A percentile compares a stretch with the other conserved stretches of the same genome.
Evolutionary conservation across 768 basidiomycete species (phyloP).

Genomic region (Boletellus sp.): DNA sequence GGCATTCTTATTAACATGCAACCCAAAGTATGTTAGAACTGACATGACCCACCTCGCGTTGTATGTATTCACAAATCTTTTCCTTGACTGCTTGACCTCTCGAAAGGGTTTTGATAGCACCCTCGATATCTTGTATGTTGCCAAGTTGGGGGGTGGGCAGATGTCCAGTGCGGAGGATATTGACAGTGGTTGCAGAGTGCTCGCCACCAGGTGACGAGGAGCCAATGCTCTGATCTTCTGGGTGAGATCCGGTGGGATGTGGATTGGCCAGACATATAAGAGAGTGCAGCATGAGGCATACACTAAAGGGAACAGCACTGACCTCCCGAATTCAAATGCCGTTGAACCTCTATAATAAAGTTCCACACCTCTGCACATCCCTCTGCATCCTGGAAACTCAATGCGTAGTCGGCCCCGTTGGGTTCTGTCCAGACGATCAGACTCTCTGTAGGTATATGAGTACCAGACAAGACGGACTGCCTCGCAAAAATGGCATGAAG

Average conservation of each 20-base stretch:
- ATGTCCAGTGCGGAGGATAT: constrained; percentile 67
- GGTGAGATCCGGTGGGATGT: constrained; percentile 12
- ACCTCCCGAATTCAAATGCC: constrained; percentile 71
- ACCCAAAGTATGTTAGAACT: neutral
- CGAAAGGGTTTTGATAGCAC: constrained; percentile 68
- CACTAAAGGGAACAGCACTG: constrained; percentile 30
- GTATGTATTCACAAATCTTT: constrained; percentile 85
- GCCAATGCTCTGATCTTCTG: constrained; percentile 46
- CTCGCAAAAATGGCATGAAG: neutral
- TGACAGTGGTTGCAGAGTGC: constrained; percentile 53
- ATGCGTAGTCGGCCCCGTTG: constrained; percentile 88
- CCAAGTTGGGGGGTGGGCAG: constrained; percentile 75
- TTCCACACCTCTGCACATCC: constrained; percentile 97
- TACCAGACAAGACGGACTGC: constrained; percentile 6
- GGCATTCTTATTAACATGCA: constrained; percentile 8
- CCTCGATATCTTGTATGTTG: constrained; percentile 75
- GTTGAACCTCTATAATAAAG: constrained; percentile 90
- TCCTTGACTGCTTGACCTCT: constrained; percentile 75
- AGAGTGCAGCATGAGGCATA: constrained; percentile 5
- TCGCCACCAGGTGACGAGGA: constrained; percentile 68
- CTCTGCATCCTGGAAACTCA: constrained; percentile 95
- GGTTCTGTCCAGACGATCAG: constrained; percentile 99
- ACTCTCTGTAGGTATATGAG: constrained; percentile 60
- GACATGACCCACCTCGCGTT: constrained; percentile 61
- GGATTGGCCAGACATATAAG: constrained; percentile 15